Evolutionary conservation across 2,329 filamentous ascomycete genomes (phyloP).

Genomic region (Pyricularia pennisetigena): DNA sequence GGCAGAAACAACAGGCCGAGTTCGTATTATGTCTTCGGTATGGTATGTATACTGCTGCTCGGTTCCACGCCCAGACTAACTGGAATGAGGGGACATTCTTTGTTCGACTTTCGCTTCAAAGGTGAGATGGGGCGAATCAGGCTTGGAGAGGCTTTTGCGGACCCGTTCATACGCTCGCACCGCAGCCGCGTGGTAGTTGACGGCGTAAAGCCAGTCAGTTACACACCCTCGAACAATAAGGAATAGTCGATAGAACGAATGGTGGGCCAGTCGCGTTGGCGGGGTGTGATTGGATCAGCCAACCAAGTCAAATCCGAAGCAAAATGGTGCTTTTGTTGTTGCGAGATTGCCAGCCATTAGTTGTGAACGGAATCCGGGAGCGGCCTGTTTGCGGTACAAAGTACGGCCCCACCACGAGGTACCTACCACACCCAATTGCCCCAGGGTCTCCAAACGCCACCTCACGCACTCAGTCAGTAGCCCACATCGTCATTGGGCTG

Average conservation of each 20-base stretch:
- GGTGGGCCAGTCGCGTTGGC: neutral
- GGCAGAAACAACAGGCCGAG: neutral
- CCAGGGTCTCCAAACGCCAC: neutral
- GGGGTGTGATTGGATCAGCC: neutral
- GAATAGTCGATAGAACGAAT: neutral
- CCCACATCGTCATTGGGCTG: neutral
- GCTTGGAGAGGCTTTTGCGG: neutral
- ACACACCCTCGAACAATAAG: neutral
- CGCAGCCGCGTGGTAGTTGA: neutral
- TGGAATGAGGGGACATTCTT: slow-evolving; percentile 3
- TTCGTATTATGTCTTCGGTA: neutral
- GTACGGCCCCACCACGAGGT: neutral
- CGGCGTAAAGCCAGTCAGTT: neutral
- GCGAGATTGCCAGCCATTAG: neutral
- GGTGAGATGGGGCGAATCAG: neutral
- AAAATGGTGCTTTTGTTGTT: neutral
- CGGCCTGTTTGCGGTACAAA: neutral
- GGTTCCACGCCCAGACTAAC: neutral
- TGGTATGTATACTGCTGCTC: neutral
- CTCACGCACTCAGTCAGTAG: neutral
- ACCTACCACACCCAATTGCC: neutral
- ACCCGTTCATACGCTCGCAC: neutral
- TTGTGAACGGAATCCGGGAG: neutral
- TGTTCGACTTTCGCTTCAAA: neutral
- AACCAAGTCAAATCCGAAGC: neutral